Base-by-base conservation (phyloP, 2,329 filamentous ascomycete species). In the Aspergillus persii region DNA sequence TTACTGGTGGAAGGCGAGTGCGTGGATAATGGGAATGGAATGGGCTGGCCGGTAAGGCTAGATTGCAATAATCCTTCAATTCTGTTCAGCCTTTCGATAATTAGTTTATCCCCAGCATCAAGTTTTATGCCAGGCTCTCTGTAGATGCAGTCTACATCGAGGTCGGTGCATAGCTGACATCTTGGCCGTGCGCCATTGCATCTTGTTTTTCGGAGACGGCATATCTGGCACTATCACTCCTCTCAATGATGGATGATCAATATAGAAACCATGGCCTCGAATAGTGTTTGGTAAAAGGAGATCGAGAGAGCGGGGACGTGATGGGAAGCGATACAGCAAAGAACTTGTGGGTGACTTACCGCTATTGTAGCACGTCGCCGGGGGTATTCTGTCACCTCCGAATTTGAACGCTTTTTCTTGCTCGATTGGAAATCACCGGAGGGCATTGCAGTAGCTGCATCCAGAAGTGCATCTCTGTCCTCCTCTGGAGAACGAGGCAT, bases 61-160 rank as follows among this genome's bases (percentile, higher is more conserved):
- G 88, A 86, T 71, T 93, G 89, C n/a, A 95, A 81, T 49, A 95
- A 79, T 53, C 83, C 89, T 74, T 95, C 91, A 68, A 95, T 93
- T 55, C 89, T 86, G 67, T 84, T 86, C 39, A 95, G 80, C 57
- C 89, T 88, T 71, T 94, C 91, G 41, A 95, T 79, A 61, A 95
- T 95, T 58, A 95, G 81, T 77, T 93, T 94, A 79, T 94, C 91
- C 64, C 91, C 91, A 39, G 90, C 90, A 72, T 95, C 91, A 8
- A 95, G 84, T 77, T 95, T 95, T 79, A 94, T 91, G 2, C 90
- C 90, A 6, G 91, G 91, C 72, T 95, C 91, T 63, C 91, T 85
- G 74, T 95, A 95, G 64, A 93, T 84, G 74, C 91, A 95, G 63
- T 94, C 89, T 49, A 90, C 91, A 56, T 90, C 89, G 46, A 94